A percentile compares a stretch with the other conserved stretches of the same genome.
phyloP scores from a whole-genome alignment of 73 alveolate species.

The Paramecium biaurelia region DNA sequence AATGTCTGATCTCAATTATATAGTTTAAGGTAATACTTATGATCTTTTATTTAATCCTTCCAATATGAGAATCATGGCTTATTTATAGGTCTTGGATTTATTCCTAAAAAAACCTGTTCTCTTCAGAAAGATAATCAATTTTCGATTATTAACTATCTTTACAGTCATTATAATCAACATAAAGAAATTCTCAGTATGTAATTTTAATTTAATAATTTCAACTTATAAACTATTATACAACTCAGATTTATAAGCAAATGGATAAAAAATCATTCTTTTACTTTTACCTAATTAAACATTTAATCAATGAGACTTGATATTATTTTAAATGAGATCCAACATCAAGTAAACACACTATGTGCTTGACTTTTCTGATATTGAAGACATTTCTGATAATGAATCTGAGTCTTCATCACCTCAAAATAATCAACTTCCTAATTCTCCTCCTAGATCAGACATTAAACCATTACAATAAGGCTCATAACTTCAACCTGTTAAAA shows the following conservation, averaged over 20 bases:
- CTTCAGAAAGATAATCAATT: slow-evolving; percentile 52
- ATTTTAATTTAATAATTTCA: not conserved
- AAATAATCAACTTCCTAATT: not conserved
- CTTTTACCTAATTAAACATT: not conserved
- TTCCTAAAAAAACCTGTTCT: slow-evolving; percentile 6
- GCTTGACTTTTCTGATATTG: not conserved
- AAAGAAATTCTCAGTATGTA: too few species aligned
- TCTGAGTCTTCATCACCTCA: not conserved
- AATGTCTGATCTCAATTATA: not conserved
- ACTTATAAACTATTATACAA: not conserved
- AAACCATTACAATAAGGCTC: not conserved
- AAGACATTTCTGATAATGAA: not conserved
- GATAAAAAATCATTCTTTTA: not conserved
- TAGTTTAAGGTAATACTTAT: not conserved
- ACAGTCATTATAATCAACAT: too few species aligned
- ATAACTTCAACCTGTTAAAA: not conserved
- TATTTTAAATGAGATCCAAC: not conserved
- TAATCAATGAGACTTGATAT: not conserved
- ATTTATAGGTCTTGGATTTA: slow-evolving; percentile 46
- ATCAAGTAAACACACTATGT: not conserved
- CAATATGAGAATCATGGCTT: slow-evolving; percentile 37
- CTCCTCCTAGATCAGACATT: not conserved
- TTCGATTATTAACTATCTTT: slow-evolving; percentile 54
- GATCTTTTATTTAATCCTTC: not conserved
- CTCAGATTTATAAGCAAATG: not conserved